Base-by-base conservation (phyloP, 257 asterid genomes). In the Haberlea rhodopensis region DNA sequence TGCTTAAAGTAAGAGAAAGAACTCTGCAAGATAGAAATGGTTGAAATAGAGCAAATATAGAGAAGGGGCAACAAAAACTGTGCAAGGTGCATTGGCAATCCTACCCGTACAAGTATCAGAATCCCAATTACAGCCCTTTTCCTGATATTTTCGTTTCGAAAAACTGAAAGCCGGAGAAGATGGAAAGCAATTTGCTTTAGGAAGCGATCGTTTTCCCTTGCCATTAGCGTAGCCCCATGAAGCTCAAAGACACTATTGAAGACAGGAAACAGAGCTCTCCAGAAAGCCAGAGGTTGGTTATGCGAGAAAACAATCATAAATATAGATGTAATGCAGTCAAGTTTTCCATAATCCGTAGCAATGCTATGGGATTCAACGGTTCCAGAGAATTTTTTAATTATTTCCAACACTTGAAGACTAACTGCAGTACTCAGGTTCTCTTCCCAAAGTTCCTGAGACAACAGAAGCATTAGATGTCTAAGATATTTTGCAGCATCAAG, bases 321-420 rank as follows among this genome's bases (percentile, higher is more conserved):
- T 69, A 90, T 75, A 62, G 97, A 82, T 75, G 99, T 86, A 60
- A 90, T 79, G 79, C 99, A 94, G 69, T 94, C 99, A 74, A 94
- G 96, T 80, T 94, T 94, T 70, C 96, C 99, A 73, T 90, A 90
- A 75, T 94, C 99, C 16, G 97, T 90, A 26, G 99, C 95, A 76
- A 94, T 90, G 68, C 86, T 82, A 69, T 78, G 92, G 46, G 89
- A 78, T 66, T 89, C 87, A 26, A 84, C 97, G 67, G 91, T 84
- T 72, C 73, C 86, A 4, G 97, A 90, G 69, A 94, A 94, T 63
- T 94, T 90, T 66, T 86, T 79, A 67, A 83, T 81, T 71, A 90
- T 82, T 84, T 90, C 99, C 75, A 94, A 74, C 71, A 87, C 96
- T 75, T 94, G 95, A 61, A 94, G 95, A 80, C 94, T 86, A 71